These are phyloP conservation scores for Polyrhizophydium stewartii DNA, from an alignment of 371 early-diverging fungal genomes.

Conservation along the genomic window DNA sequence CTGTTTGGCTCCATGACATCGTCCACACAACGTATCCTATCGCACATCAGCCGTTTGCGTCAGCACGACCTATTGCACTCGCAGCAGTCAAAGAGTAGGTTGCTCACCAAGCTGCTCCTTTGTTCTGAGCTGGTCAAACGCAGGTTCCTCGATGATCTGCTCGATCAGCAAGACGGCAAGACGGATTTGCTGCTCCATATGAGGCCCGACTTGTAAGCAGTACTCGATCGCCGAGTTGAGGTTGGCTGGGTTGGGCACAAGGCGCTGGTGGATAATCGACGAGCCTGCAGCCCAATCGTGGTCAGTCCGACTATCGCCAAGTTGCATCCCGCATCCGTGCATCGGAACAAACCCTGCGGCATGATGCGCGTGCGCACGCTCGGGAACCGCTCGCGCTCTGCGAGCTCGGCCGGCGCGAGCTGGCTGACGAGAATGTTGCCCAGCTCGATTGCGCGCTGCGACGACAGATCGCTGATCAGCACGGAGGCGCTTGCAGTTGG, in stretches of 20 bases:
- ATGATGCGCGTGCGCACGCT: constrained; percentile 63
- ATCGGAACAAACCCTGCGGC: constrained; percentile 28
- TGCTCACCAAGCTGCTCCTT: constrained; percentile 53
- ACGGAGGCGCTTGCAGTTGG: no score
- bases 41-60: not conserved
- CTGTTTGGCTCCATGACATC: constrained; percentile 60
- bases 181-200: constrained; percentile 22
- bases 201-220: constrained; percentile 53
- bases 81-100: no score
- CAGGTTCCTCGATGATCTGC: constrained; percentile 81
- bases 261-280: constrained; percentile 53
- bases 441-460: constrained; percentile 56
- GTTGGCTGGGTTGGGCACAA: constrained; percentile 71
- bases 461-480: not conserved
- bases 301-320: no score
- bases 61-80: no score
- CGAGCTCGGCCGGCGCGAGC: constrained; percentile 57
- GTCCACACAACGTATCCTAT: constrained; percentile 71
- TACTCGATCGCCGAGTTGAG: constrained; percentile 87
- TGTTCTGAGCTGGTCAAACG: constrained; percentile 88
- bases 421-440: constrained; percentile 46
- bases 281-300: constrained; percentile 1
- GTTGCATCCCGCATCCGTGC: no score
- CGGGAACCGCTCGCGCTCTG: constrained; percentile 54
- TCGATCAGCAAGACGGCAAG: constrained; percentile 63